phyloP scores from a whole-genome alignment of 75 land plant genomes.

The Sequoia sempervirens region DNA sequence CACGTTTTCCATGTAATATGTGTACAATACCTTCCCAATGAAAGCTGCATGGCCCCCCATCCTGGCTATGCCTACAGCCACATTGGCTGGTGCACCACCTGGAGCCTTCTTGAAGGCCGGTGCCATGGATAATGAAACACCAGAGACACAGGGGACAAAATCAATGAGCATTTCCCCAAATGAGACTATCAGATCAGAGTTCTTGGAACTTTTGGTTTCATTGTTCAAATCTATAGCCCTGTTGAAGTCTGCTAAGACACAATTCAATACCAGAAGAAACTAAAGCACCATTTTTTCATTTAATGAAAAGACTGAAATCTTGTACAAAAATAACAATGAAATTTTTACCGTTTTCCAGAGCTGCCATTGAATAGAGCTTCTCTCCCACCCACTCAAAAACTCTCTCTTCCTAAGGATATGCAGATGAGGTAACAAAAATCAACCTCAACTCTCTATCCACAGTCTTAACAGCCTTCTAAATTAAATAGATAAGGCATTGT shows the following conservation, averaged over 20 bases:
- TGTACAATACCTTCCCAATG: constrained; percentile 67
- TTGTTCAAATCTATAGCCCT: neutral
- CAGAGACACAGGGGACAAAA: constrained; percentile 85
- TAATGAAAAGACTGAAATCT: too few relatives aligned
- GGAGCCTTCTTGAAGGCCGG: constrained; percentile 92
- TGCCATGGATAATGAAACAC: constrained; percentile 75
- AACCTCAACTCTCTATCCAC: too few relatives aligned
- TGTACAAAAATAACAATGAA: too few relatives aligned
- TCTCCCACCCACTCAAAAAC: too few relatives aligned
- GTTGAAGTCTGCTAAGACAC: neutral
- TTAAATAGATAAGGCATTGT: too few relatives aligned
- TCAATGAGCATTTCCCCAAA: constrained; percentile 96
- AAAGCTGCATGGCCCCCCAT: constrained; percentile 89
- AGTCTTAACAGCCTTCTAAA: too few relatives aligned
- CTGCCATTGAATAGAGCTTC: too few relatives aligned
- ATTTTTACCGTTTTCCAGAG: too few relatives aligned
- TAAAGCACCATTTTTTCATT: too few relatives aligned
- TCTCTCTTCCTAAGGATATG: too few relatives aligned
- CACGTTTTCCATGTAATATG: neutral
- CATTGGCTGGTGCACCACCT: constrained; percentile 98
- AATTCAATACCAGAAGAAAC: neutral
- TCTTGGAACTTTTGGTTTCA: neutral
- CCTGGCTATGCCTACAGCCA: constrained; percentile 86
- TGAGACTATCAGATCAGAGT: constrained; percentile 54
- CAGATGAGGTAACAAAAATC: too few relatives aligned